Conservation (phyloP, 441 rosid genomes). For the Populus hybrid region DNA sequence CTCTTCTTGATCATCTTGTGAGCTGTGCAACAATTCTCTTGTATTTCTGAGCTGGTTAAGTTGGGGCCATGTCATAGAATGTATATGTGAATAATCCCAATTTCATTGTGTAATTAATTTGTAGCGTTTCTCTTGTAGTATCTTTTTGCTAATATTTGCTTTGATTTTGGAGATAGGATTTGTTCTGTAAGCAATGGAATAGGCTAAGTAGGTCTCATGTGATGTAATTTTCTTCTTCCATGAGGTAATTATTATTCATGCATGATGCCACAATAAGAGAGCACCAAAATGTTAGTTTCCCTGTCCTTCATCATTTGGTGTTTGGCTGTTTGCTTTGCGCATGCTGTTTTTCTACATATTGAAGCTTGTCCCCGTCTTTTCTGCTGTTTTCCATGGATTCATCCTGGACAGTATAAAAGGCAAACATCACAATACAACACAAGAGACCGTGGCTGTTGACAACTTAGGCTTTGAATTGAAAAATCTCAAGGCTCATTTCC, state of each 20-base stretch:
- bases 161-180: slow-evolving; percentile 16
- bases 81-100: slow-evolving; percentile 34
- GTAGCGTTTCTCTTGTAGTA: slow-evolving; percentile 20
- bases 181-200: slow-evolving; percentile 11
- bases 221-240: slow-evolving; percentile 21
- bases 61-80: slow-evolving; percentile 18
- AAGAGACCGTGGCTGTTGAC: too few species aligned
- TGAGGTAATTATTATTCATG: slow-evolving; percentile 17
- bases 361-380: too few species aligned
- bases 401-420: too few species aligned
- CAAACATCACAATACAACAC: too few species aligned
- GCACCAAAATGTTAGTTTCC: background rate
- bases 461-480: too few species aligned
- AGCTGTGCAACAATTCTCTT: background rate
- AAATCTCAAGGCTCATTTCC: too few species aligned
- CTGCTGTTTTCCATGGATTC: too few species aligned
- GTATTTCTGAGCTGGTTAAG: slow-evolving; percentile 8
- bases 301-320: background rate
- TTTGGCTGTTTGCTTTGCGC: too few species aligned
- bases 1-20: background rate
- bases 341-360: too few species aligned
- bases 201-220: slow-evolving; percentile 6
- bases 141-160: slow-evolving; percentile 15
- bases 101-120: slow-evolving; percentile 36
- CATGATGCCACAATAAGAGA: slow-evolving; percentile 6